Base-by-base conservation (phyloP, 2,329 filamentous ascomycete species). In the Bipolaris oryzae region DNA sequence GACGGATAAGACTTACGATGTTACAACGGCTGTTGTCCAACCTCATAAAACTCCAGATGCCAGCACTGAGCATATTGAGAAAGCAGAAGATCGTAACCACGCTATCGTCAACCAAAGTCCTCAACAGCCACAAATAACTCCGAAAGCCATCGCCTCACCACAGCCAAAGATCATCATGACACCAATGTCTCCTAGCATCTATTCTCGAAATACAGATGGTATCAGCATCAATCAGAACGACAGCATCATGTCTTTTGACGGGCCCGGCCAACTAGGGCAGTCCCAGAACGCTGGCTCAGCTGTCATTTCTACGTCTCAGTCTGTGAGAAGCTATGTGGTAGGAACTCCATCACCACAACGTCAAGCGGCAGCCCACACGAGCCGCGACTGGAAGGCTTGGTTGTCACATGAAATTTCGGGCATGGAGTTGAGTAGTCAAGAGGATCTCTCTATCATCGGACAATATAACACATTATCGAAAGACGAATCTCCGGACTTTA, bases 341-440 rank as follows among this genome's bases (percentile, higher is more conserved):
- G 74, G 74, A 3, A 72, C 71, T 5, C 67, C 71, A 2, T 68
- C 70, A 31, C 68, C 67, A 9, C 55, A 63, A 13, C 64, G 63
- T 11, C 57, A 50, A 11, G 60, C 61, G 23, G 72, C 61, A 11
- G 60, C 60, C 20, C 71, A 63, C 48, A 75, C 66, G 15, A 80
- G 79, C 61, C 68, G 69, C 28, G 79, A 81, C 35, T 82, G 80
- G 80, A 78, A 77, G 33, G 73, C 72, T 10, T 82, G 80, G 80
- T 63, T 81, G 2, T 78, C 76, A 2, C 74, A 77, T 48, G 79
- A 81, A 58, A 73, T 81, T 21, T 74, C 72, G 1, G 74, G 75
- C 11, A 72, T 80, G 20, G 71, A 72, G 48, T 55, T 63, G 11
- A 46, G 55, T 7, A 63, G 69, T 3, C 57, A 69, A 20, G 71